Base-by-base conservation (phyloP, 768 basidiomycete genomes). In the Cystobasidium ongulense region DNA sequence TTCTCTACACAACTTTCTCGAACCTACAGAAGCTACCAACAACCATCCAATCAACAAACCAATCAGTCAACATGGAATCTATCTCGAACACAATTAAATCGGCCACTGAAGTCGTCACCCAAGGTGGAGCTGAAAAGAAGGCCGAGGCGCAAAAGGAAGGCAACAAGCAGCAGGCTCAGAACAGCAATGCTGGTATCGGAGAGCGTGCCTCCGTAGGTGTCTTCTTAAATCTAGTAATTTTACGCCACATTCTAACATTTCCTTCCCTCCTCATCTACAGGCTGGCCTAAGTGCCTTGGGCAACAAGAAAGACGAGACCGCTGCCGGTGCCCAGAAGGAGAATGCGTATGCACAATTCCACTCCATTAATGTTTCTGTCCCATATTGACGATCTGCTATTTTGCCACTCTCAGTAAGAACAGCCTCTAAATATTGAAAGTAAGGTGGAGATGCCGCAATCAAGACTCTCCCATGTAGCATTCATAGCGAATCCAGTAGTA, bases 251-350 rank as follows among this genome's bases (percentile, higher is more conserved):
- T 59, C 29, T 59, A 11, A n/a, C 21, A n/a, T 13, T 25, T 11
- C 11, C 11, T 59, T 15, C 18, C 57, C n/a, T 39, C 8, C 23
- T 63, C 7, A 27, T 66, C 33, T 36, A 10, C 62, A 67, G 65
- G 65, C 65, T 33, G 65, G 39, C 35, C 10, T 52, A 23, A 21
- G n/a, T 35, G 65, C 65, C 29, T 43, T 67, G 13, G 41, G 33
- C 43, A 67, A 67, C 65, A 67, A 67, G 65, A 52, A 41, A 18
- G 65, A 67, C 50, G 65, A 67, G 65, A 67, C 65, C 41, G 25
- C 65, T 15, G 38, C 65, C 50, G 65, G 46, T 33, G 65, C 65
- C n/a, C 39, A 67, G 65, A 67, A 67, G 65, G 65, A 59, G 4
- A 10, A 59, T 10, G 57, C 57, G 57, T 59, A 29, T 11, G 57